phyloP scores from a whole-genome alignment of 2,329 filamentous ascomycete species.

The Tolypocladium tropicale region DNA sequence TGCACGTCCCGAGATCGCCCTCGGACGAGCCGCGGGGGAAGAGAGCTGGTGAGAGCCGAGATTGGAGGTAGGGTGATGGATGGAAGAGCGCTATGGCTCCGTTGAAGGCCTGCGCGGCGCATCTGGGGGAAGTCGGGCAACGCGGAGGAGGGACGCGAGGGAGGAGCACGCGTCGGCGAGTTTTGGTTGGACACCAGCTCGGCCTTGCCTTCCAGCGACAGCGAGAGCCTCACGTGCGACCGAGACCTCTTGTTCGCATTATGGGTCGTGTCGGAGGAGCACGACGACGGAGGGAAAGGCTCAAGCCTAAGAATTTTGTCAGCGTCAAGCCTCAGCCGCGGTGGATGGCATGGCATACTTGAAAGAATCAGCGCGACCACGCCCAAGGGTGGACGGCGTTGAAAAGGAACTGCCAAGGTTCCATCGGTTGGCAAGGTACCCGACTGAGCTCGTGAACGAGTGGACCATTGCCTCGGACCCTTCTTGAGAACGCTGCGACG shows the following conservation, averaged over 20 bases:
- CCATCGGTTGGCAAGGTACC: conserved; percentile 48
- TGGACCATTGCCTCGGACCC: conserved; percentile 20
- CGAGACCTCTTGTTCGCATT: conserved; percentile 23
- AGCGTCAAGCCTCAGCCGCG: not conserved
- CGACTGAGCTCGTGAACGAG: conserved; percentile 32
- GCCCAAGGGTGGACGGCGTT: conserved; percentile 31
- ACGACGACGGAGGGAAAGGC: conserved; percentile 31
- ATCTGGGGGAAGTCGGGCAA: conserved; percentile 36
- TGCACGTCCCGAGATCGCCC: conserved; percentile 79
- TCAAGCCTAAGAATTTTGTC: conserved; percentile 23
- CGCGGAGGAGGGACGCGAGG: conserved; percentile 35
- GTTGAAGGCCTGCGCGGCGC: conserved; percentile 46
- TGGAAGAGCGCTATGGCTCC: conserved; percentile 60
- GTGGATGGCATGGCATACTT: conserved; percentile 25
- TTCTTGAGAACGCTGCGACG: conserved; percentile 17
- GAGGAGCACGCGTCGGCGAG: conserved; percentile 49
- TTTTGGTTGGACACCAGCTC: conserved; percentile 64
- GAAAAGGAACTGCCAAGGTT: conserved; percentile 42
- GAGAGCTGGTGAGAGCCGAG: conserved; percentile 38
- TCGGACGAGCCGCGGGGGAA: conserved; percentile 46
- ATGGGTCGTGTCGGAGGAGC: conserved; percentile 30
- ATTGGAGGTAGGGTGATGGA: conserved; percentile 48
- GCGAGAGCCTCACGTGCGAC: conserved; percentile 62
- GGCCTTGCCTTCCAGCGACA: conserved; percentile 86
- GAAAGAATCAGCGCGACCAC: conserved; percentile 31